Evolutionary conservation across 805 yeast genomes (phyloP).

Genomic region (Huiozyma naganishii): DNA sequence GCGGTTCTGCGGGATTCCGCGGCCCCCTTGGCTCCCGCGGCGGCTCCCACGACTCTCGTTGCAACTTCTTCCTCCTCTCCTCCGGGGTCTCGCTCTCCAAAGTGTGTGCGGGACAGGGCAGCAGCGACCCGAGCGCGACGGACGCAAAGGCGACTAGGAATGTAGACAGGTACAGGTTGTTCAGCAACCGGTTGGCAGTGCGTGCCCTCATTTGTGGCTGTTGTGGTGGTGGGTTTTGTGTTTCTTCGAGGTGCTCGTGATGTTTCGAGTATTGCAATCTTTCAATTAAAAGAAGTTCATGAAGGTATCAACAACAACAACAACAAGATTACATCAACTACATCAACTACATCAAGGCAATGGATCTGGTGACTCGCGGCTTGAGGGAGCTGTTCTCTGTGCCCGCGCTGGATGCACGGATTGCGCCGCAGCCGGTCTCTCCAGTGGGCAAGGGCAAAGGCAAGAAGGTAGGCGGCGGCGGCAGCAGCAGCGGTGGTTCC

Average conservation of each 20-base stretch:
- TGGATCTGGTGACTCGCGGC: neutral
- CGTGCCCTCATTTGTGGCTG: constrained; percentile 35
- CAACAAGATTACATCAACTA: too few species aligned
- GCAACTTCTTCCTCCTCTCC: neutral
- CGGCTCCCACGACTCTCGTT: neutral
- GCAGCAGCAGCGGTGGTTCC: neutral
- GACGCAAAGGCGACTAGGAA: constrained; percentile 48
- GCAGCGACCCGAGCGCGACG: constrained; percentile 32
- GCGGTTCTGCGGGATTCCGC: neutral
- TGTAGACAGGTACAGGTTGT: constrained; percentile 46
- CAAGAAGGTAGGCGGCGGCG: neutral
- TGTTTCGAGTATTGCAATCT: neutral
- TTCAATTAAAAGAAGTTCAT: too few species aligned
- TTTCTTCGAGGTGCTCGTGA: neutral
- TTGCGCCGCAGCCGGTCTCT: constrained; percentile 13
- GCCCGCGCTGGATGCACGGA: constrained; percentile 20
- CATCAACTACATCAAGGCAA: neutral
- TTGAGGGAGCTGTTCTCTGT: constrained; percentile 16
- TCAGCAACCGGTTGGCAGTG: constrained; percentile 41
- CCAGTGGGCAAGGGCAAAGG: neutral
- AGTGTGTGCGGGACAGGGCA: constrained; percentile 36
- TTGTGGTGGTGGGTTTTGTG: neutral
- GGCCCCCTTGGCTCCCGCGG: neutral
- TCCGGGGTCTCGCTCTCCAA: constrained; percentile 29
- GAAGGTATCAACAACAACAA: too few species aligned